phyloP scores from a whole-genome alignment of 331 rosid species.

The Dryas integrifolia region DNA sequence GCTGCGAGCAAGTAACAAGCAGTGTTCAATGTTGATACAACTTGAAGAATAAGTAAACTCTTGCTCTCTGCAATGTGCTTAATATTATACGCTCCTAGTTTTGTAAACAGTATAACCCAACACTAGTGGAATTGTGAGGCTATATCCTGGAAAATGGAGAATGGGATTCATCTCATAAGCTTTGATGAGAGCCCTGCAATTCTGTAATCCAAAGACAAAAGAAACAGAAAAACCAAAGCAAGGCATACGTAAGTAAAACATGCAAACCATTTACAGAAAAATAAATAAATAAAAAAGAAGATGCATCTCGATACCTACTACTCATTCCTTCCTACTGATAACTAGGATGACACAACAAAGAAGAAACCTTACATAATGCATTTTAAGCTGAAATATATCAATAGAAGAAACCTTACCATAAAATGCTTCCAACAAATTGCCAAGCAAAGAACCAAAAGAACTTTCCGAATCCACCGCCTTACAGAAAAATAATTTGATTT shows the following conservation, averaged over 20 bases:
- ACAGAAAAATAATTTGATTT: slow-evolving; percentile 33
- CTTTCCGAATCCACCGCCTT: slow-evolving; percentile 54
- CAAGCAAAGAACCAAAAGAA: slow-evolving; percentile 56
- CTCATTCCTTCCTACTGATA: neutral
- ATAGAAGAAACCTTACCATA: slow-evolving; percentile 52
- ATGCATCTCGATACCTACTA: neutral
- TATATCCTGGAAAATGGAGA: slow-evolving; percentile 64
- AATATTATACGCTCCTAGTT: slow-evolving; percentile 42
- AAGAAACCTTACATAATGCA: neutral
- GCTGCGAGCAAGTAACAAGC: neutral
- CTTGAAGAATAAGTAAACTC: neutral
- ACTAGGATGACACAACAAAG: neutral
- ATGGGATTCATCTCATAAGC: slow-evolving; percentile 89
- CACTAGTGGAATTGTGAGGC: slow-evolving; percentile 60
- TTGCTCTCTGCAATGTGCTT: slow-evolving; percentile 25
- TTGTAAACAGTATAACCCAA: slow-evolving; percentile 52
- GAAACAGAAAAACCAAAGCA: slow-evolving; percentile 7
- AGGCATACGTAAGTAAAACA: neutral
- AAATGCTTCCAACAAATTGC: slow-evolving; percentile 78
- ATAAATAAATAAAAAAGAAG: neutral
- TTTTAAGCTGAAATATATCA: slow-evolving; percentile 4
- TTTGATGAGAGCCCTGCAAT: slow-evolving; percentile 69
- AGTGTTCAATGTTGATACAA: neutral
- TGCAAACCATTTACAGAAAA: neutral
- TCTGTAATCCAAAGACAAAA: slow-evolving; percentile 45